Conservation (phyloP, 768 basidiomycete species). For the Hirschioporus abietinus region DNA sequence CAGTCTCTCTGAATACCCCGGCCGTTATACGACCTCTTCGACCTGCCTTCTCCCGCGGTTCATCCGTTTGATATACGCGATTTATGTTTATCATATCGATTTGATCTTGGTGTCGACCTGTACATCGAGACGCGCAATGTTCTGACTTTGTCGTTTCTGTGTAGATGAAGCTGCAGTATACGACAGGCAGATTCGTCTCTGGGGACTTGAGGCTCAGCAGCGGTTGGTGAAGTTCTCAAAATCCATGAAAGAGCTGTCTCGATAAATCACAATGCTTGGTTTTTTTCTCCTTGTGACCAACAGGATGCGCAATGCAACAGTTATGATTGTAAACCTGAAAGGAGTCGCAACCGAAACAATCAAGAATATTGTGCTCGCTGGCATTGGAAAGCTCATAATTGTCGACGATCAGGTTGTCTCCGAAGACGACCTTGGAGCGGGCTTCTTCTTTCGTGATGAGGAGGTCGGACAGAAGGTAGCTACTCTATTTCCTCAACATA, state of each 20-base stretch:
- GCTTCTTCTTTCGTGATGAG: conserved; percentile 91
- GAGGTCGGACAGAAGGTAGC: conserved; percentile 86
- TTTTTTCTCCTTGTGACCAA: conserved; percentile 5
- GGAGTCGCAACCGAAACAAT: conserved; percentile 90
- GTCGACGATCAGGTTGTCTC: conserved; percentile 71
- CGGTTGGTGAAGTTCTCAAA: conserved; percentile 42
- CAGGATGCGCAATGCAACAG: conserved; percentile 93
- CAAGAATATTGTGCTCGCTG: conserved; percentile 97
- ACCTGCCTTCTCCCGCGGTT: conserved; percentile 3
- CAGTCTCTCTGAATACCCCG: neutral
- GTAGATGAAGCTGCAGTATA: conserved; percentile 77
- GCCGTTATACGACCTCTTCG: neutral
- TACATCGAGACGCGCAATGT: neutral
- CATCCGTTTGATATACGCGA: neutral
- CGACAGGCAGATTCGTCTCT: conserved; percentile 94
- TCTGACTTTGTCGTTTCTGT: conserved; percentile 2
- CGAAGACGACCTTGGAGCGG: conserved; percentile 84
- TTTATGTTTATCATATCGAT: neutral
- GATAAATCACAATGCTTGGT: neutral
- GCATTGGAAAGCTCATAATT: conserved; percentile 85
- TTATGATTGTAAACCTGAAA: conserved; percentile 71
- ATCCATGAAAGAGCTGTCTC: neutral
- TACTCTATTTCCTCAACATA: neutral
- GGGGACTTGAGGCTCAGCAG: conserved; percentile 98
- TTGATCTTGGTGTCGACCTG: neutral